Evolutionary conservation across 768 basidiomycete species (phyloP), one percentile per base, ranked within the genome.

Genomic region (Agaricus blazei): DNA sequence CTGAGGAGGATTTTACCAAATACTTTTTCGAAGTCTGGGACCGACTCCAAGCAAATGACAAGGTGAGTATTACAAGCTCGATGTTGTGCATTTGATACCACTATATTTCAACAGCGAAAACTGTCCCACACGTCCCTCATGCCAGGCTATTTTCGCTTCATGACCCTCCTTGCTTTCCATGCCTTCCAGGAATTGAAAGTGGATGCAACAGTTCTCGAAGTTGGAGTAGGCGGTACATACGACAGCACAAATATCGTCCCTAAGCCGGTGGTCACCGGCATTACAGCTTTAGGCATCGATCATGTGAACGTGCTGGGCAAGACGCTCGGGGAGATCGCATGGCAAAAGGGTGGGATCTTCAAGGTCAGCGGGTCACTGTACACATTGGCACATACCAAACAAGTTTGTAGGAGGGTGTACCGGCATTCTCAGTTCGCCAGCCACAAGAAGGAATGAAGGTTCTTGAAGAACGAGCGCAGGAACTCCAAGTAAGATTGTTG

Each of bases 21-120:
- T 97, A 87, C 68, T 98, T 98, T 72, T 99, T 93, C 63, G 88
- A 98, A 63, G 88, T 98, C 1, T 99, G 96, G 96, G 89, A 98
- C 64, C 80, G 76, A 57, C 75, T 98, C 8, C 77, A 86, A 48
- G 62, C 68, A 41, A 88, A 88, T 59, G 72, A 79, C 37, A 68
- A 72, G 62, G 93, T 94, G 63, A 37, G 66, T 62, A 23, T 43
- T 49, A 27, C 45, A 48, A 58, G 41, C 49, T 52, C 37, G 40
- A 29, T 31, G 40, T 12, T 9, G n/a, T n/a, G 24, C 12, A 34
- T 36, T 34, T 19, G 3, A 5, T 37, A 11, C n/a, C n/a, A 47
- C 11, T 4, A 15, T 47, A 47, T 28, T 48, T 59, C 12, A 27
- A 50, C 62, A 82, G 84, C 75, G 80, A 64, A 73, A 68, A 64